Evolutionary conservation across 2,329 filamentous ascomycete species (phyloP).

Genomic region (Thermoascus crustaceus): DNA sequence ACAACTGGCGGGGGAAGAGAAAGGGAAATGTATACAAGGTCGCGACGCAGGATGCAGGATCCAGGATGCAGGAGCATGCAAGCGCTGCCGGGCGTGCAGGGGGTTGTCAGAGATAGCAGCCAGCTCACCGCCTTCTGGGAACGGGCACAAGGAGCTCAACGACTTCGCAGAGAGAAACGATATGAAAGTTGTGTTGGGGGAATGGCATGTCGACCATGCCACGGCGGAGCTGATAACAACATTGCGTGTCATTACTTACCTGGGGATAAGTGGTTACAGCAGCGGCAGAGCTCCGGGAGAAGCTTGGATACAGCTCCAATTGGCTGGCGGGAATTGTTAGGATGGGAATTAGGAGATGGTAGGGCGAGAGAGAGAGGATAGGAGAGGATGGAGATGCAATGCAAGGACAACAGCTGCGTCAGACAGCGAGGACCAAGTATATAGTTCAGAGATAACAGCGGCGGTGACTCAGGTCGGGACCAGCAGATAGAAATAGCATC

Average conservation of each 20-base stretch:
- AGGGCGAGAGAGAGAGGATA: neutral
- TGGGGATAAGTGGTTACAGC: neutral
- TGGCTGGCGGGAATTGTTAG: neutral
- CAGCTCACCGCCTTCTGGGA: neutral
- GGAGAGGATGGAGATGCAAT: neutral
- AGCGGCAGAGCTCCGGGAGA: neutral
- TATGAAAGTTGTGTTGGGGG: neutral
- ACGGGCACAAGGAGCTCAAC: no score
- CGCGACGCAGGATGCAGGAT: neutral
- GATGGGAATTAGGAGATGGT: neutral
- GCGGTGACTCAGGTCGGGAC: neutral
- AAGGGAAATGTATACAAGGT: no score
- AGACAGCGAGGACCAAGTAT: neutral
- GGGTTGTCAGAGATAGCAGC: neutral
- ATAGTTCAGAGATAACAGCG: neutral
- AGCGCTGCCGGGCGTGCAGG: neutral
- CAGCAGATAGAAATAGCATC: neutral
- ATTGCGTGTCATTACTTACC: neutral
- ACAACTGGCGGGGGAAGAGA: no score
- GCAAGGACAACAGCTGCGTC: neutral
- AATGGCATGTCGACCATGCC: neutral
- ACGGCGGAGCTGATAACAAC: neutral
- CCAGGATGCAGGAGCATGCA: neutral
- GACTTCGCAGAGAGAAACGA: no score
- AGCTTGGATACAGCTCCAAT: neutral